Percentiles rank a stretch among this genome's conserved stretches.
Evolutionary conservation across 306 rosid species (phyloP).

Genomic region (Lagenaria siceraria): DNA sequence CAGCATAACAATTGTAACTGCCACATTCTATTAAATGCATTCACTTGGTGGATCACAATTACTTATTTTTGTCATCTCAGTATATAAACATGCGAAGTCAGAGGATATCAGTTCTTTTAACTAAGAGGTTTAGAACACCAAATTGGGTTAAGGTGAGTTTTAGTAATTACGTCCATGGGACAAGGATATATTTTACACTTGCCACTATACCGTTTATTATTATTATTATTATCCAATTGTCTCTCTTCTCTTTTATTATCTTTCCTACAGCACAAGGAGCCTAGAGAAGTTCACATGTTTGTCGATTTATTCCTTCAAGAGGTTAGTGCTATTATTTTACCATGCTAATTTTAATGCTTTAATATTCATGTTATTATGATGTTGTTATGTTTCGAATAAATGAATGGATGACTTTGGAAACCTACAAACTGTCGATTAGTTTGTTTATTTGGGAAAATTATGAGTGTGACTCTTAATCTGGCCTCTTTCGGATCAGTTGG

Average conservation of each 20-base stretch:
- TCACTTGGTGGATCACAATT: neutral
- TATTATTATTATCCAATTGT: constrained; percentile 2
- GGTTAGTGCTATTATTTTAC: constrained; percentile 33
- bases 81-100: constrained; percentile 75
- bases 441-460: neutral
- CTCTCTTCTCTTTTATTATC: constrained; percentile 10
- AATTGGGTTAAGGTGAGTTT: constrained; percentile 80
- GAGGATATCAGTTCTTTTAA: constrained; percentile 67
- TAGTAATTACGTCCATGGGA: constrained; percentile 8
- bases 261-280: constrained; percentile 83
- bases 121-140: constrained; percentile 81
- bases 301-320: constrained; percentile 87
- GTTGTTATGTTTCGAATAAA: neutral
- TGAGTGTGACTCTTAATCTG: neutral
- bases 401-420: neutral
- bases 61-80: constrained; percentile 23
- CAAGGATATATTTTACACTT: neutral
- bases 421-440: neutral
- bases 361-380: neutral
- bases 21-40: neutral
- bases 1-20: neutral
- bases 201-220: no score
- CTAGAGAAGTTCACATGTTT: constrained; percentile 94
- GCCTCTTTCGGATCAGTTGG: constrained; percentile 45
- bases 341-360: neutral